Conservation (phyloP, 768 basidiomycete genomes). For the Russula brevipes region DNA sequence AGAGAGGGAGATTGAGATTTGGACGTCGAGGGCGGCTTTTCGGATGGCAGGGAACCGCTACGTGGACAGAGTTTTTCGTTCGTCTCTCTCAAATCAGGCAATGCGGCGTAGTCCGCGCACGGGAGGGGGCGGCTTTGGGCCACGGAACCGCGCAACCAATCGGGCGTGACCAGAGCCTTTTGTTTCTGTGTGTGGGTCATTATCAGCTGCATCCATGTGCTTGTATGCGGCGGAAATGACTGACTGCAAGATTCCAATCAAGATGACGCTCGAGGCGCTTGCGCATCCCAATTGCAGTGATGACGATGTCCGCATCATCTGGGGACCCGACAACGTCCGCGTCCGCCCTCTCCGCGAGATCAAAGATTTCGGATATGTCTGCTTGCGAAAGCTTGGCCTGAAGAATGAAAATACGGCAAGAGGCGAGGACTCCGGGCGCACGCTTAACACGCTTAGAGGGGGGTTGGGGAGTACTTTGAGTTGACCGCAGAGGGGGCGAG, state of each 20-base stretch:
- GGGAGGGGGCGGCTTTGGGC: constrained; percentile 41
- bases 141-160: constrained; percentile 64
- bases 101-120: constrained; percentile 52
- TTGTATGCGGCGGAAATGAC: constrained; percentile 27
- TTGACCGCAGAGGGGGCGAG: neutral
- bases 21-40: neutral
- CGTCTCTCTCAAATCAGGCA: constrained; percentile 46
- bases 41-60: constrained; percentile 23
- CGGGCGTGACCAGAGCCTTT: constrained; percentile 63
- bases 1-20: neutral
- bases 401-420: constrained; percentile 15
- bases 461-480: neutral
- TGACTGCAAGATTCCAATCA: constrained; percentile 57
- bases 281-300: constrained; percentile 63
- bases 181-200: constrained; percentile 40
- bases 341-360: constrained; percentile 30
- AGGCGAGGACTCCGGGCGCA: constrained; percentile 15
- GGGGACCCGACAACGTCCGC: constrained; percentile 36
- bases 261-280: constrained; percentile 68
- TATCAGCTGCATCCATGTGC: neutral
- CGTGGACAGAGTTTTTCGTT: constrained; percentile 42
- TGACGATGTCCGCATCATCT: constrained; percentile 54
- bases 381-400: constrained; percentile 30
- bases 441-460: constrained; percentile 4
- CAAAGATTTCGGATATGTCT: constrained; percentile 30